Percentiles rank a stretch among this genome's conserved stretches.
Conservation (phyloP, 257 asterid genomes). For the Solanum appendiculatum region DNA sequence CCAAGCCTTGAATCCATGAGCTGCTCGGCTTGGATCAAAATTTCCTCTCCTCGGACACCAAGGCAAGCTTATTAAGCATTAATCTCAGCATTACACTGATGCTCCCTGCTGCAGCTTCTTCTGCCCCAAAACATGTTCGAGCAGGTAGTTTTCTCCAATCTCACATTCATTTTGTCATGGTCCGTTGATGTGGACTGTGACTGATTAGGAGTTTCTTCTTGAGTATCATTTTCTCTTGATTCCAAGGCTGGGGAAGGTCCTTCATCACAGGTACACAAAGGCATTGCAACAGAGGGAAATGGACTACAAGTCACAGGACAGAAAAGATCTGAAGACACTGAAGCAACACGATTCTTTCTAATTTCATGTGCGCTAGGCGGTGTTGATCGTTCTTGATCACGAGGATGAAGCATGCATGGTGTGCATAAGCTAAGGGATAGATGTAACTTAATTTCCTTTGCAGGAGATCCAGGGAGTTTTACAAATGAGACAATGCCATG, state of each 20-base stretch:
- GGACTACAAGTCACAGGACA: conserved; percentile 95
- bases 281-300: conserved; percentile 79
- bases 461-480: conserved; percentile 56
- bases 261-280: conserved; percentile 79
- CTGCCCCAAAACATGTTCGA: conserved; percentile 94
- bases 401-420: conserved; percentile 83
- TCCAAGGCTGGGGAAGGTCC: conserved; percentile 63
- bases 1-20: neutral
- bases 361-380: conserved; percentile 44
- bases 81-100: conserved; percentile 92
- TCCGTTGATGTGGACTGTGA: conserved; percentile 37
- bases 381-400: conserved; percentile 54
- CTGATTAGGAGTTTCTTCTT: conserved; percentile 50
- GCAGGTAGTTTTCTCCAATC: conserved; percentile 69
- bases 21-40: neutral
- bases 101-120: conserved; percentile 93
- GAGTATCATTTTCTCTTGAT: conserved; percentile 36
- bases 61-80: conserved; percentile 34
- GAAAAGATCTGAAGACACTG: conserved; percentile 61
- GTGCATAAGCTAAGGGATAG: conserved; percentile 74
- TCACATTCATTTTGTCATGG: conserved; percentile 41
- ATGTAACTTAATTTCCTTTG: conserved; percentile 56
- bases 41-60: neutral
- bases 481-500: conserved; percentile 56
- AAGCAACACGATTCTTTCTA: conserved; percentile 59